Evolutionary conservation across 192 early-diverging fungal species (phyloP).

Genomic region (Coemansia sp.): DNA sequence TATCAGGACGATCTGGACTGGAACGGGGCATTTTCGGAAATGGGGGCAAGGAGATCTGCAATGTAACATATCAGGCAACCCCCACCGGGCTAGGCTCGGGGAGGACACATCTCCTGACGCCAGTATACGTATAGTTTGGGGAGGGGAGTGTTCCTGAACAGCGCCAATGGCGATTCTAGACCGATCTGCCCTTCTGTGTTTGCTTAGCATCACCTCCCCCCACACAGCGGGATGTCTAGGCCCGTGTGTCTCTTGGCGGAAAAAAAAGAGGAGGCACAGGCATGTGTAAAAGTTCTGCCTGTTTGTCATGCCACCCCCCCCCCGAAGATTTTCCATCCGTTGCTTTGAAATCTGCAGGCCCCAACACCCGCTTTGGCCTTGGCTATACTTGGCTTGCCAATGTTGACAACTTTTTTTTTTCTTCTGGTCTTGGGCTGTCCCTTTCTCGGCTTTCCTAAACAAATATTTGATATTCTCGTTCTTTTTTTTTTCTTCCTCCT

Average conservation of each 20-base stretch:
- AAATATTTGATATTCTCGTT: conserved; percentile 10
- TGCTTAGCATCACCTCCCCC: background rate
- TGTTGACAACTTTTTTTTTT: background rate
- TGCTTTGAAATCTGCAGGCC: background rate
- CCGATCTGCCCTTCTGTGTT: background rate
- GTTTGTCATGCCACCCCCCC: background rate
- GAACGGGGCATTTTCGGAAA: background rate
- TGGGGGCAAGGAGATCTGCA: background rate
- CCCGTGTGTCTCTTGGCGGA: conserved; percentile 1
- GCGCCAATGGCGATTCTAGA: background rate
- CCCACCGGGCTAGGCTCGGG: background rate
- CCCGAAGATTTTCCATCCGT: background rate
- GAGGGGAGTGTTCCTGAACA: background rate
- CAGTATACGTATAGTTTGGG: background rate
- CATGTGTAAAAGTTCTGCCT: background rate
- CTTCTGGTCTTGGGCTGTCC: background rate
- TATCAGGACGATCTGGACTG: background rate
- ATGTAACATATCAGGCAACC: background rate
- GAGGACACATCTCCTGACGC: background rate
- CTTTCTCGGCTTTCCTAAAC: conserved; percentile 3
- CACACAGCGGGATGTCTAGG: background rate
- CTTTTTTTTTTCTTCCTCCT: background rate
- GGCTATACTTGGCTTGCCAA: background rate
- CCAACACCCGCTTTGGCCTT: conserved; percentile 5
- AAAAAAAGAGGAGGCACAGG: background rate